A percentile compares a stretch with the other conserved stretches of the same genome.
phyloP scores from a whole-genome alignment of 345 rosid genomes.

The Lepidium africanum region DNA sequence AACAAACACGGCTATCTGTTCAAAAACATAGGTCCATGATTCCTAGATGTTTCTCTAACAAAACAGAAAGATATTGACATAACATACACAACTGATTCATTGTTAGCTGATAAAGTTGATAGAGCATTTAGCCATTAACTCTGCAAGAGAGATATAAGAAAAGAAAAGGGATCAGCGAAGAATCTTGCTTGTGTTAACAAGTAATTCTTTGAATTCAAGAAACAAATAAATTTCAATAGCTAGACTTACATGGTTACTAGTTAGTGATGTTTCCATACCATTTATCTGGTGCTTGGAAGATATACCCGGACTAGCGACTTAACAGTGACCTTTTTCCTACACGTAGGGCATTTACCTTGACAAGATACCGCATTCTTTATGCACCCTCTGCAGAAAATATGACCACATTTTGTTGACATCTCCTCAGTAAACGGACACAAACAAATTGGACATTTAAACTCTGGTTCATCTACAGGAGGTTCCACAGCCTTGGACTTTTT shows the following conservation, averaged over 20 bases:
- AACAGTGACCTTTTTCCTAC: constrained; percentile 60
- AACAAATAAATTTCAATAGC: not conserved
- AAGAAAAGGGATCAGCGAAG: not conserved
- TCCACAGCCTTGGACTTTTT: constrained; percentile 24
- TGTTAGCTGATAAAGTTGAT: not conserved
- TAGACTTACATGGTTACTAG: constrained; percentile 18
- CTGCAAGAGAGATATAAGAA: not conserved
- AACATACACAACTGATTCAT: constrained; percentile 4
- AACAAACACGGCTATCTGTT: not conserved
- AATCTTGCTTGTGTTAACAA: not conserved
- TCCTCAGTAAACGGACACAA: constrained; percentile 67
- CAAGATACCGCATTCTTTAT: constrained; percentile 47
- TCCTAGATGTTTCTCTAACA: not conserved
- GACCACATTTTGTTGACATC: constrained; percentile 89
- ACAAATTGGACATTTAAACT: constrained; percentile 87
- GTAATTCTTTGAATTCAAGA: not conserved
- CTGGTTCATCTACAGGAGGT: constrained; percentile 55
- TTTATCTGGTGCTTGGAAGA: constrained; percentile 65
- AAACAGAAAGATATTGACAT: not conserved
- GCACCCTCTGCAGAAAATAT: constrained; percentile 81
- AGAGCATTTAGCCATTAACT: constrained; percentile 6
- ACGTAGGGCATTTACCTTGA: constrained; percentile 80
- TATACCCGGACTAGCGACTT: constrained; percentile 77
- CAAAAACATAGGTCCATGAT: not conserved
- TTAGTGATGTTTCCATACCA: constrained; percentile 14